phyloP scores from a whole-genome alignment of 2,329 filamentous ascomycete genomes.

The Orbilia blumenaviensis region DNA sequence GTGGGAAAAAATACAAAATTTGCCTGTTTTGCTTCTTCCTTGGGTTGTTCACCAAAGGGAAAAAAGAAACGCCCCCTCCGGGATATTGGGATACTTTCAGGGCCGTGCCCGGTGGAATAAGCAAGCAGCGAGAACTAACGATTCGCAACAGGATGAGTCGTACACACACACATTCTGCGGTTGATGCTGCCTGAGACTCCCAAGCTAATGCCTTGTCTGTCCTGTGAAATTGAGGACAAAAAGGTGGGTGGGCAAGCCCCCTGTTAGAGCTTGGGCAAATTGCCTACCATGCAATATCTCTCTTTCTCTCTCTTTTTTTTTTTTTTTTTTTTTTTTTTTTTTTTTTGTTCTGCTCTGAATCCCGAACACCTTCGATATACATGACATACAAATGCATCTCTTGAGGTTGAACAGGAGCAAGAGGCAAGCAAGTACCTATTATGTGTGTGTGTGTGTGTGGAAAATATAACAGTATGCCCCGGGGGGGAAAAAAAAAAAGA shows the following conservation, averaged over 20 bases:
- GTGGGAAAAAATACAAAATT: conserved; percentile 29
- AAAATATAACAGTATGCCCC: too few relatives aligned
- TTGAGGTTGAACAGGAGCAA: neutral
- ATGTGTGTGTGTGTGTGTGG: neutral
- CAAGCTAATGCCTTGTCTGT: conserved; percentile 35
- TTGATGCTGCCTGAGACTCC: conserved; percentile 42
- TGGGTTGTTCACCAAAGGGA: conserved; percentile 6
- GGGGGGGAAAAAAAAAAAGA: too few relatives aligned
- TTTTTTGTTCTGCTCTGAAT: conserved; percentile 3
- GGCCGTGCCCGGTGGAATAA: conserved; percentile 48
- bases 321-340: too few relatives aligned
- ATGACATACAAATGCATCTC: neutral
- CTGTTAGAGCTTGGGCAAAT: conserved; percentile 51
- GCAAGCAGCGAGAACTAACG: conserved; percentile 23
- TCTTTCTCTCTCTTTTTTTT: too few relatives aligned
- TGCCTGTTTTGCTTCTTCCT: conserved; percentile 13
- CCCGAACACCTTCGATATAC: conserved; percentile 4
- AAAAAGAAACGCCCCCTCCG: conserved; percentile 42
- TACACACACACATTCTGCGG: conserved; percentile 38
- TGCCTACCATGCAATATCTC: too few relatives aligned
- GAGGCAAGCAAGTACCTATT: neutral
- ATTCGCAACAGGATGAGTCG: conserved; percentile 51
- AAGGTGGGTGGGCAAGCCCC: conserved; percentile 38
- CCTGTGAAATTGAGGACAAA: conserved; percentile 40
- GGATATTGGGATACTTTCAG: conserved; percentile 48